Base-by-base conservation (phyloP, 192 early-diverging fungal species). In the Backusella westeae region DNA sequence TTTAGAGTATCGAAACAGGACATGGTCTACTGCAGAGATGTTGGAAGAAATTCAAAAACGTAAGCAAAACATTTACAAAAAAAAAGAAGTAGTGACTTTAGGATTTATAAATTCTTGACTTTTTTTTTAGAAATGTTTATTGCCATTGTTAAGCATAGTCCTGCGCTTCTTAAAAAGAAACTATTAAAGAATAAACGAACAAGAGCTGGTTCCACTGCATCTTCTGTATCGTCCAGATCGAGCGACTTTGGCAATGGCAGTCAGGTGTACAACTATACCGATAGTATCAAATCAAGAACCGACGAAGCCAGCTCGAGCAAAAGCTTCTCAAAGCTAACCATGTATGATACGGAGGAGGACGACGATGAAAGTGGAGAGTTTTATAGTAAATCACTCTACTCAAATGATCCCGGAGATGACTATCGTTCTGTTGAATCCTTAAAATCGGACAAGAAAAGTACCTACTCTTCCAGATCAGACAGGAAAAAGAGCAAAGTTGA, bases 1-100 rank as follows among this genome's bases (percentile, higher is more conserved):
- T 10, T 76, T 94, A 26, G 93, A 93, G 78, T 94, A 93, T 77
- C 85, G 88, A 29, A 94, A 93, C 77, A 90, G 84, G 70, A 94
- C 92, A 1, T 94, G 93, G 93, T 86, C 90, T 21, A 92, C 88
- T 85, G 80, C 85, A 19, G 92, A 94, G 36, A 82, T 94, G 63
- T 77, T 91, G 66, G 83, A 85, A 56, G 83, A 87, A 12, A 78
- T 94, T 6, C 91, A 92, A 72, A 88, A 82, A 84, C 91, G 92
- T 91, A 82, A 56, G 72, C n/a, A 34, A 19, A 32, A 23, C 8
- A 21, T 52, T 46, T 53, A 26, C 26, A 26, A 59, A 59, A 59
- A 59, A 59, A 19, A 26, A 38, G 1, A 10, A 17, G 0, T 36
- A 15, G 2, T 10, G 1, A 32, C 8, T 10, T 34, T 2, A 23